Percentiles rank a stretch among this genome's conserved stretches.
Conservation (phyloP, 352 stramenopile species). For the Phytophthora sansomeana region DNA sequence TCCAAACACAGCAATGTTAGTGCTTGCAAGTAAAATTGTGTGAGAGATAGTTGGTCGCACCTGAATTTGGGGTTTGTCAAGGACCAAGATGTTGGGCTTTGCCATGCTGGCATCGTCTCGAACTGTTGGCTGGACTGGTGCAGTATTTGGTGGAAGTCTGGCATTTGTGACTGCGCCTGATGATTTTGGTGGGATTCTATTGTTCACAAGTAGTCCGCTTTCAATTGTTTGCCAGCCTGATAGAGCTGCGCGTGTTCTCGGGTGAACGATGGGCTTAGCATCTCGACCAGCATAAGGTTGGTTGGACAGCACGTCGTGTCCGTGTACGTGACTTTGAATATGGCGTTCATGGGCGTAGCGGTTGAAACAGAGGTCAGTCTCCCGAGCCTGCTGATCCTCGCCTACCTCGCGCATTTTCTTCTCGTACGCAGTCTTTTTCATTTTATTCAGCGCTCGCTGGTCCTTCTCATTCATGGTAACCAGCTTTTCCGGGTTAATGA, state of each 20-base stretch:
- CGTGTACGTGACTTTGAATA: conserved; percentile 58
- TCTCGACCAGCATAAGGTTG: conserved; percentile 58
- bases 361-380: conserved; percentile 64
- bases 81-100: conserved; percentile 46
- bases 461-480: conserved; percentile 48
- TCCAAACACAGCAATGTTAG: background rate
- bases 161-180: background rate
- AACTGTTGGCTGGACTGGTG: background rate
- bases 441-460: conserved; percentile 62
- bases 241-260: conserved; percentile 53
- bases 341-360: conserved; percentile 70
- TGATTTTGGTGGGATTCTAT: conserved; percentile 37
- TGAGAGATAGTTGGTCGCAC: background rate
- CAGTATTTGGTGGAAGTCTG: conserved; percentile 8
- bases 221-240: conserved; percentile 60
- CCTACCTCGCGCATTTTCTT: conserved; percentile 54
- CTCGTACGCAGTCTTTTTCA: conserved; percentile 68
- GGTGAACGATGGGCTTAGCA: conserved; percentile 51
- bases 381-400: conserved; percentile 44
- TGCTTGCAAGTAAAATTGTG: background rate
- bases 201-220: conserved; percentile 39
- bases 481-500: conserved; percentile 64
- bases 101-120: background rate
- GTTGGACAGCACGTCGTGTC: conserved; percentile 76
- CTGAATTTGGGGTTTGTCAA: conserved; percentile 19